Conservation (phyloP, 2,329 filamentous ascomycete genomes). For the Xylariaceae sp. region DNA sequence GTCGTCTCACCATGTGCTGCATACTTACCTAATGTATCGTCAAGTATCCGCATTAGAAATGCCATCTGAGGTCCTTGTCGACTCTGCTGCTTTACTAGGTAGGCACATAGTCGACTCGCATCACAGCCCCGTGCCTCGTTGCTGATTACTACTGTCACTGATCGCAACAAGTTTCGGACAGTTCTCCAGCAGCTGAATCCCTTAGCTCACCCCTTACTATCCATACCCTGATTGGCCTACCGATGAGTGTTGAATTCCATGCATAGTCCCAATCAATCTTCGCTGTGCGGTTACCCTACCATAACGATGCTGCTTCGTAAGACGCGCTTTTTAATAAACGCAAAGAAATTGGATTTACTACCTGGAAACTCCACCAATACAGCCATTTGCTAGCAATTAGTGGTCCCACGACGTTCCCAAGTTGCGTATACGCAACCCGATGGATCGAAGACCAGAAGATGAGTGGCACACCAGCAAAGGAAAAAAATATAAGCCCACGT, state of each 20-base stretch:
- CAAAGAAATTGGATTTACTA: conserved; percentile 19
- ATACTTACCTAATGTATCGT: neutral
- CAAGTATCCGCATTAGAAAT: neutral
- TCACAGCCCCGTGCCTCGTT: neutral
- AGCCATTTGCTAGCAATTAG: conserved; percentile 1
- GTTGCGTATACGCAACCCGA: conserved; percentile 2
- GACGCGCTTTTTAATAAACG: conserved; percentile 8
- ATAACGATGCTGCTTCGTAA: neutral
- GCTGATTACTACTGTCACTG: neutral
- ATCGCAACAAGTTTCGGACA: neutral
- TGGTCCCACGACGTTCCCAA: conserved; percentile 2
- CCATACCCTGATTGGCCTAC: neutral
- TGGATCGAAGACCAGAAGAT: conserved; percentile 30
- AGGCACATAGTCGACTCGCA: no score
- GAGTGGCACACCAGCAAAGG: conserved; percentile 28
- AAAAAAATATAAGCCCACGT: conserved; percentile 20
- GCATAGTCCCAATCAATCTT: neutral
- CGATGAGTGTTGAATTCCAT: neutral
- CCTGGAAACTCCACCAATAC: conserved; percentile 17
- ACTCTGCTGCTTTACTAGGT: neutral
- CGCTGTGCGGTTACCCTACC: neutral
- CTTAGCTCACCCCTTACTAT: neutral
- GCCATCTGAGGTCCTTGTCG: no score
- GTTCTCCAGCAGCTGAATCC: no score
- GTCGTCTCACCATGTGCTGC: neutral